These are phyloP conservation scores for Arthrinium puccinioides DNA, from an alignment of 2,329 filamentous ascomycete species.

Conservation along the genomic window DNA sequence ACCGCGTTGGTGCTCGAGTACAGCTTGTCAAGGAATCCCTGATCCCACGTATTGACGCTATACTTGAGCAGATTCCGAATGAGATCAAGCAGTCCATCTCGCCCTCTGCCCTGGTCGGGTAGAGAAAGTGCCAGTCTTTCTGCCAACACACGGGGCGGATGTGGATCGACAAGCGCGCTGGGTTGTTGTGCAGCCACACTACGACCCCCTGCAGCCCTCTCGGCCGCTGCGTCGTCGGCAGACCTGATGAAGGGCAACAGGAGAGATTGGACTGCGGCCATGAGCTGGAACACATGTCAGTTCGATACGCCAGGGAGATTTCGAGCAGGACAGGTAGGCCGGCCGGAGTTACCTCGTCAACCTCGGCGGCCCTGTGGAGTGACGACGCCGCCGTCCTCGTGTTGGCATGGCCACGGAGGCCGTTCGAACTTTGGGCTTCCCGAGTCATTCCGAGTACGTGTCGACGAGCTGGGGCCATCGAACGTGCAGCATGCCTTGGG, in stretches of 20 bases:
- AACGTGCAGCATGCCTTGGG: no score
- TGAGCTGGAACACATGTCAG: conserved; percentile 43
- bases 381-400: no score
- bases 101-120: conserved; percentile 52
- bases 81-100: conserved; percentile 65
- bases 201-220: conserved; percentile 45
- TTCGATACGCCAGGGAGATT: no score
- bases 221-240: conserved; percentile 56
- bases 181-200: conserved; percentile 26
- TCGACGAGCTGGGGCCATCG: no score
- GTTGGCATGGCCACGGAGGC: no score
- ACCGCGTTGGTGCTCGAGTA: conserved; percentile 83
- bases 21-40: conserved; percentile 95
- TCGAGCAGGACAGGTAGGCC: no score
- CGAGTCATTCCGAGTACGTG: no score
- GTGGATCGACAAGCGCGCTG: conserved; percentile 57
- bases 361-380: no score
- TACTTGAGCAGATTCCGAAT: conserved; percentile 69
- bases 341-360: no score
- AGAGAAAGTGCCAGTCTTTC: conserved; percentile 51
- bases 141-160: conserved; percentile 49
- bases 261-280: conserved; percentile 58
- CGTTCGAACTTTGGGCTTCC: no score
- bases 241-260: conserved; percentile 63
- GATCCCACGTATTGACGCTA: conserved; percentile 97